Evolutionary conservation across 202 grass and related monocot species (phyloP).

Genomic region (Musa balbisiana): DNA sequence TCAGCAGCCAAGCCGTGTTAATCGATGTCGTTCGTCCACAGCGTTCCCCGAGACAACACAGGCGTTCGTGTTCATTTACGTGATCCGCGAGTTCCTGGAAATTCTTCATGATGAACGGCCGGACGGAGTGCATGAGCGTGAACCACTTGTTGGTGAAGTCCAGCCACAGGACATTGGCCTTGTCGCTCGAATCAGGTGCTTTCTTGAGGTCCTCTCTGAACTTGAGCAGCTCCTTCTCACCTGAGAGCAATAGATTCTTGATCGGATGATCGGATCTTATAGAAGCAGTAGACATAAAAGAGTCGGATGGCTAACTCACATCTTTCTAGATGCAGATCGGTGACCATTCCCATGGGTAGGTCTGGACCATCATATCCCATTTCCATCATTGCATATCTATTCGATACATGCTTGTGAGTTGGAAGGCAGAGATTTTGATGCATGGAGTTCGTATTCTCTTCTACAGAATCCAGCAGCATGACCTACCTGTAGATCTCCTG

Average conservation of each 20-base stretch:
- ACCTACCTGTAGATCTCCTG: constrained; percentile 82
- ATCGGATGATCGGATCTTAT: too few species aligned
- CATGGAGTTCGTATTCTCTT: neutral
- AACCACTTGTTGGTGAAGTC: constrained; percentile 82
- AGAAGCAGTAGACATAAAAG: neutral
- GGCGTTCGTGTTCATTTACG: constrained; percentile 19
- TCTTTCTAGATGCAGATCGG: constrained; percentile 58
- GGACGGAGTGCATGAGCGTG: constrained; percentile 59
- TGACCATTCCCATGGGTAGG: constrained; percentile 65
- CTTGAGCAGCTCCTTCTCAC: constrained; percentile 48
- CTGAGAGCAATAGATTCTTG: constrained; percentile 18
- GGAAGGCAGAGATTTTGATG: neutral
- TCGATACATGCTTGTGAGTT: neutral
- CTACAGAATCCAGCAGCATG: neutral
- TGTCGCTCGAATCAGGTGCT: constrained; percentile 13
- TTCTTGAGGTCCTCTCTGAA: constrained; percentile 34
- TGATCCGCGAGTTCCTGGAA: constrained; percentile 52
- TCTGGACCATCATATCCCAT: constrained; percentile 61
- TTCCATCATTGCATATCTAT: constrained; percentile 76
- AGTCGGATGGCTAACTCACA: constrained; percentile 29
- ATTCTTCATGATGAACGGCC: constrained; percentile 45
- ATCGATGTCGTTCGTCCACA: too few species aligned
- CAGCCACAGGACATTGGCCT: constrained; percentile 34
- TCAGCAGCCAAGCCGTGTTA: too few species aligned
- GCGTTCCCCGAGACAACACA: neutral